These are phyloP conservation scores for Akanthomyces lecanii DNA, from an alignment of 2,329 filamentous ascomycete species.

Conservation along the genomic window DNA sequence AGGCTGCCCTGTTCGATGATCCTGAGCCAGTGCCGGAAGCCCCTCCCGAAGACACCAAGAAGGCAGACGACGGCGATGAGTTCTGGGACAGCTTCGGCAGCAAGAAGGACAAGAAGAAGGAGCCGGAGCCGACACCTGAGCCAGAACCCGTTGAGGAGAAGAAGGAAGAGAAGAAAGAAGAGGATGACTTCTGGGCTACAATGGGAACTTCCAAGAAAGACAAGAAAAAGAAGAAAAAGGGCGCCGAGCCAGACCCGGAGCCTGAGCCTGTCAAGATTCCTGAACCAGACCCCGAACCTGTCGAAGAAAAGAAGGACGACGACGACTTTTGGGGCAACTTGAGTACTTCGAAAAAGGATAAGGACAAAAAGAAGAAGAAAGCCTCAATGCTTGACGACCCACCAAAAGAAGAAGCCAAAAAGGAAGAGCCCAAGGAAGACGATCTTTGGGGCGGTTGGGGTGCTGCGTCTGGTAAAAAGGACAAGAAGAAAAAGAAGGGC, in stretches of 20 bases:
- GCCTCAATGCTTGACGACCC: slow-evolving; percentile 20
- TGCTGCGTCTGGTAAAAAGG: slow-evolving; percentile 27
- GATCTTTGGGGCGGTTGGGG: slow-evolving; percentile 26
- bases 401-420: slow-evolving; percentile 21
- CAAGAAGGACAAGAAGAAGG: slow-evolving; percentile 33
- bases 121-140: slow-evolving; percentile 18
- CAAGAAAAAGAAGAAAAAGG: slow-evolving; percentile 33
- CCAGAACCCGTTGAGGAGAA: not conserved
- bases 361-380: slow-evolving; percentile 26
- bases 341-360: slow-evolving; percentile 18
- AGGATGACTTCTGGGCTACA: slow-evolving; percentile 23
- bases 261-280: not conserved
- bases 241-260: slow-evolving; percentile 21
- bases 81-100: slow-evolving; percentile 23
- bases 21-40: slow-evolving; percentile 15
- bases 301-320: slow-evolving; percentile 18
- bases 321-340: slow-evolving; percentile 25
- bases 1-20: slow-evolving; percentile 20
- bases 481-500: slow-evolving; percentile 37
- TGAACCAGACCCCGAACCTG: slow-evolving; percentile 17
- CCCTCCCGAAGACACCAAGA: slow-evolving; percentile 16
- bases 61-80: slow-evolving; percentile 22
- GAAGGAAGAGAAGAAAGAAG: slow-evolving; percentile 17
- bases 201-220: slow-evolving; percentile 23
- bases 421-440: slow-evolving; percentile 22